Conservation (phyloP, 495 filamentous ascomycete genomes). For the Cairneyella variabilis region DNA sequence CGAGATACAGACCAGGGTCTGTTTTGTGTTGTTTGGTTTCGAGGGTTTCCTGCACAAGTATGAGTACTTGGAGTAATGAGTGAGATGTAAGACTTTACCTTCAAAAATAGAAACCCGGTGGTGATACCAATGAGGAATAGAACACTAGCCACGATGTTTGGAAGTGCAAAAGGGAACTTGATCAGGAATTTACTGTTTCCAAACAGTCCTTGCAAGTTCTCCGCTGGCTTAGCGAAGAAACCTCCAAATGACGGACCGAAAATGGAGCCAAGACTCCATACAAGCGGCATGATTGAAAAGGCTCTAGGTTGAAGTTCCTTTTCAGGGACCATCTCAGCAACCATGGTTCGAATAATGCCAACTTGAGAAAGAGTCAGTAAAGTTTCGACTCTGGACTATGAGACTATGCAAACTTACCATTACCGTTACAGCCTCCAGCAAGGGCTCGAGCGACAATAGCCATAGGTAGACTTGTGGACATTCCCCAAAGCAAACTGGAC, state of each 20-base stretch:
- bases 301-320: constrained; percentile 77
- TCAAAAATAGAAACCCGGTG: constrained; percentile 68
- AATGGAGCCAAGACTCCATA: constrained; percentile 79
- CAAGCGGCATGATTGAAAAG: constrained; percentile 81
- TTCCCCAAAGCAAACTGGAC: constrained; percentile 68
- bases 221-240: constrained; percentile 71
- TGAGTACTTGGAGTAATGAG: constrained; percentile 13
- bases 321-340: constrained; percentile 75
- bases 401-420: constrained; percentile 40
- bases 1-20: constrained; percentile 69
- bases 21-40: constrained; percentile 54
- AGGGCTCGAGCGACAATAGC: constrained; percentile 65
- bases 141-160: constrained; percentile 69
- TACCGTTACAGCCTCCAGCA: constrained; percentile 63
- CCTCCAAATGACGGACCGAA: constrained; percentile 88
- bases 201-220: constrained; percentile 62
- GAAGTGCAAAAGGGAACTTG: constrained; percentile 74
- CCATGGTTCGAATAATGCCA: constrained; percentile 66
- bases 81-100: constrained; percentile 26
- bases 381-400: not conserved
- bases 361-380: constrained; percentile 33
- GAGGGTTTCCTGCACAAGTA: constrained; percentile 60
- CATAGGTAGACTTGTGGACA: constrained; percentile 69
- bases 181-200: constrained; percentile 62
- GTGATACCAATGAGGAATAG: constrained; percentile 72